Conservation (phyloP, 139 green algal species). For the Nannochloris sp. region DNA sequence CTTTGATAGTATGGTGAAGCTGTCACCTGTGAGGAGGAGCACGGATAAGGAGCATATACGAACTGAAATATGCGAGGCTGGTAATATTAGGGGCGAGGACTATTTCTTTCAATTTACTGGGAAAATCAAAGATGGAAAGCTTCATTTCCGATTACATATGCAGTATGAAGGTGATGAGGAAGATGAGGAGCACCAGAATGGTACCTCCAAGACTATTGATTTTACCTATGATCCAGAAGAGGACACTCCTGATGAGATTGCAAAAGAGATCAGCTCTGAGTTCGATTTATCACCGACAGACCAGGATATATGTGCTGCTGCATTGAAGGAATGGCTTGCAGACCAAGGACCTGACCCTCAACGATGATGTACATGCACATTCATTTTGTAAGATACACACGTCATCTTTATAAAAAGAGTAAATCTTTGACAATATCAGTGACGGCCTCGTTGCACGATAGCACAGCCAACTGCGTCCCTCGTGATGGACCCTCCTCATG, state of each 20-base stretch:
- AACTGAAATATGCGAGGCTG: slow-evolving; percentile 40
- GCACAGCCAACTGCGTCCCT: no score
- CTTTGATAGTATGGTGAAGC: not conserved
- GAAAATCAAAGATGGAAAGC: slow-evolving; percentile 66
- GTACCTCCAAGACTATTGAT: slow-evolving; percentile 71
- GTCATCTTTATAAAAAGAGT: no score
- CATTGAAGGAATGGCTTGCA: slow-evolving; percentile 79
- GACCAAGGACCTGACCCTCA: slow-evolving; percentile 38
- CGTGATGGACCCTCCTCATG: no score
- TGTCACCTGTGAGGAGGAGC: not conserved
- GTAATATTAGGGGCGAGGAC: slow-evolving; percentile 77
- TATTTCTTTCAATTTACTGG: slow-evolving; percentile 81
- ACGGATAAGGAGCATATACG: not conserved
- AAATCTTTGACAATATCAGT: no score
- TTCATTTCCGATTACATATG: slow-evolving; percentile 82
- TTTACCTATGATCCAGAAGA: slow-evolving; percentile 84
- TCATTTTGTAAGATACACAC: not conserved
- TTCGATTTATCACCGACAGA: slow-evolving; percentile 81
- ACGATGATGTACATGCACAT: not conserved
- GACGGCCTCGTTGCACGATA: no score
- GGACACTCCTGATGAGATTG: slow-evolving; percentile 78
- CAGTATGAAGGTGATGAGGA: slow-evolving; percentile 33
- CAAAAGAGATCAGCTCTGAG: slow-evolving; percentile 83
- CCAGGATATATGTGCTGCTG: slow-evolving; percentile 80
- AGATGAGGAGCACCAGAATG: slow-evolving; percentile 11